Conservation (phyloP, 768 basidiomycete genomes). For the Clitopilus hobsonii region DNA sequence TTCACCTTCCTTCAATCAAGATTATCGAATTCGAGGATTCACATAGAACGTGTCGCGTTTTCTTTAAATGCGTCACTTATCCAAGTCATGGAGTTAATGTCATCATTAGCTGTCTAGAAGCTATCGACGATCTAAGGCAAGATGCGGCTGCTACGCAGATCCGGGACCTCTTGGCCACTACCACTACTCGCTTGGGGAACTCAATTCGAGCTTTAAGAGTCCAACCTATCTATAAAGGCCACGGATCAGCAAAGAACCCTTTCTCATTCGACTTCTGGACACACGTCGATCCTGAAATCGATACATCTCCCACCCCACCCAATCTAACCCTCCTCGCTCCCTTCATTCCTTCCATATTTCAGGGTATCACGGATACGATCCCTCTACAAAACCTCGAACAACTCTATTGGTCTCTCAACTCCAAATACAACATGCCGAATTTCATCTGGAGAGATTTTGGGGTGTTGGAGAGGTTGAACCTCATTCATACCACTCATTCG, state of each 20-base stretch:
- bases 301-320: too few relatives aligned
- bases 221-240: neutral
- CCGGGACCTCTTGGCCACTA: neutral
- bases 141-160: neutral
- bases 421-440: neutral
- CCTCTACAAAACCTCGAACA: neutral
- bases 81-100: neutral
- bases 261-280: neutral
- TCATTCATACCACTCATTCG: neutral
- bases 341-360: neutral
- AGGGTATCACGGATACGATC: neutral
- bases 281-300: too few relatives aligned
- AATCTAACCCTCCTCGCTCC: neutral
- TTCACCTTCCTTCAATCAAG: neutral
- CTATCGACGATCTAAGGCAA: neutral
- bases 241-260: neutral
- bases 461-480: neutral
- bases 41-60: neutral
- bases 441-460: neutral
- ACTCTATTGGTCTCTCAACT: neutral
- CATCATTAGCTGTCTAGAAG: neutral
- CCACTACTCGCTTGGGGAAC: neutral
- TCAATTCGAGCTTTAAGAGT: neutral
- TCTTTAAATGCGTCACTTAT: neutral
- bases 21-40: neutral